phyloP scores from a whole-genome alignment of 73 alveolate species.

The Diophrys sp. region DNA sequence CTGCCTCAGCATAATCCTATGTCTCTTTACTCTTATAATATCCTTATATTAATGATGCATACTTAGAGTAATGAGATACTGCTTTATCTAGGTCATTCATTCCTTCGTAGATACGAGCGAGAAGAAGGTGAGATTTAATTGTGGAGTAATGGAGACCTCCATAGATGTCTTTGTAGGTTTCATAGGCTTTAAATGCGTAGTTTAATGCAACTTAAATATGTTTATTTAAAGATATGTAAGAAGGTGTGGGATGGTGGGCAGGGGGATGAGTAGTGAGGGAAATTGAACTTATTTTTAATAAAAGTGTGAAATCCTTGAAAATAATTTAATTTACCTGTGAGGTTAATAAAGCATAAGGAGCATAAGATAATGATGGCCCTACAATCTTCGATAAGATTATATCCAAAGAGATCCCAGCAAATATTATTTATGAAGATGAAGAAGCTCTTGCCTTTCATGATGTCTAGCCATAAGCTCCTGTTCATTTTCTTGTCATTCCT shows the following conservation, averaged over 20 bases:
- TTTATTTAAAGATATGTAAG: too few relatives aligned
- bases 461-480: conserved; percentile 80
- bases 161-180: not conserved
- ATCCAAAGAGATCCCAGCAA: conserved; percentile 86
- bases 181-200: not conserved
- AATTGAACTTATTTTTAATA: too few relatives aligned
- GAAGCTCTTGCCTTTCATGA: conserved; percentile 6
- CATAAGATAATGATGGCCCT: too few relatives aligned
- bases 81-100: not conserved
- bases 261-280: too few relatives aligned
- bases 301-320: too few relatives aligned
- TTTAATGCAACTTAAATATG: too few relatives aligned
- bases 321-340: too few relatives aligned
- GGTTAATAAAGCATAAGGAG: too few relatives aligned
- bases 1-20: not conserved
- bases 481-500: conserved; percentile 90
- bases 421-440: conserved; percentile 89
- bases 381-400: conserved; percentile 94
- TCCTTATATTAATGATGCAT: not conserved
- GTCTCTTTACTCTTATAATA: not conserved
- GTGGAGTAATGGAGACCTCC: not conserved
- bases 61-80: not conserved
- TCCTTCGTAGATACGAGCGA: not conserved
- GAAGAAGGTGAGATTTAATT: not conserved
- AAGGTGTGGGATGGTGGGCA: too few relatives aligned